Evolutionary conservation across 805 yeast genomes (phyloP).

Genomic region (Spathaspora gorwiae): DNA sequence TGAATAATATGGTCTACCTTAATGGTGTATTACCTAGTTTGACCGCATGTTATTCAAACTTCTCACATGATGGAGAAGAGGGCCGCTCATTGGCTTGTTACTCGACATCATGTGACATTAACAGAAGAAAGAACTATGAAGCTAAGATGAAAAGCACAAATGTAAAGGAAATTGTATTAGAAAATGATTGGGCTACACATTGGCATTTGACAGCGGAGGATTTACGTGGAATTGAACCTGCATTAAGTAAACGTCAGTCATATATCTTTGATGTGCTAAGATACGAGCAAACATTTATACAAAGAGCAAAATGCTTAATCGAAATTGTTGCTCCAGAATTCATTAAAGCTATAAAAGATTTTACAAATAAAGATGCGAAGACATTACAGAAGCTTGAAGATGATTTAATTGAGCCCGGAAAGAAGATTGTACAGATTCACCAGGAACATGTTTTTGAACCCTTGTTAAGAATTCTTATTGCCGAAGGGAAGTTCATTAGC

Average conservation of each 20-base stretch:
- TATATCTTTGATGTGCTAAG: conserved; percentile 70
- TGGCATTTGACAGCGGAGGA: conserved; percentile 60
- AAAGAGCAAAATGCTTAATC: conserved; percentile 61
- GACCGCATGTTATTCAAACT: conserved; percentile 44
- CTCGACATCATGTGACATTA: conserved; percentile 33
- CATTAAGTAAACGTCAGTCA: conserved; percentile 63
- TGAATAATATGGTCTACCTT: conserved; percentile 17
- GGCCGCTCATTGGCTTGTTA: conserved; percentile 25
- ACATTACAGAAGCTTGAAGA: conserved; percentile 47
- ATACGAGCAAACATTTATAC: conserved; percentile 66
- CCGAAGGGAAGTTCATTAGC: conserved; percentile 63
- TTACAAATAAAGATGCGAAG: conserved; percentile 13
- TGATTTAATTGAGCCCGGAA: conserved; percentile 54
- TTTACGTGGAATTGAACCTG: conserved; percentile 44
- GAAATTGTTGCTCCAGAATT: conserved; percentile 42
- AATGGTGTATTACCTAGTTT: conserved; percentile 43
- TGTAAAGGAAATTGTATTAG: conserved; percentile 28
- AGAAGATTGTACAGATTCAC: conserved; percentile 51
- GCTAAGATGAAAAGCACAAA: conserved; percentile 18
- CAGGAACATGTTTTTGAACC: conserved; percentile 52
- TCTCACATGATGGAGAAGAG: conserved; percentile 12
- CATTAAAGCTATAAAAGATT: conserved; percentile 22
- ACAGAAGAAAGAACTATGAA: conserved; percentile 26
- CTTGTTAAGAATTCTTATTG: conserved; percentile 49
- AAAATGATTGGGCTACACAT: conserved; percentile 58